phyloP scores from a whole-genome alignment of 148 eudicot genomes.

The Pouteria glomerata region DNA sequence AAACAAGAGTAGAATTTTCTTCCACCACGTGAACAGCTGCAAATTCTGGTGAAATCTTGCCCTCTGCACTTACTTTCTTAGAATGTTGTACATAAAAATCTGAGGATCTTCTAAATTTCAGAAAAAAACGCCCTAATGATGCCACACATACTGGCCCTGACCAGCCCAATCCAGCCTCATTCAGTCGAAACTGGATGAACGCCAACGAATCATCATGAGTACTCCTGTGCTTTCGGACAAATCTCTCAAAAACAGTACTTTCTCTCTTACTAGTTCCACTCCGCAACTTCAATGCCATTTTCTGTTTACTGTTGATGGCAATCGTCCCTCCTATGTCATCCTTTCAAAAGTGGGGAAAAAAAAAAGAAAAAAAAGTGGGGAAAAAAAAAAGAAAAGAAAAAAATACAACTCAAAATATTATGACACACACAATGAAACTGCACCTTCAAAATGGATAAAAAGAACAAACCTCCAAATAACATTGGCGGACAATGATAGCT shows the following conservation, averaged over 20 bases:
- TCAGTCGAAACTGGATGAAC: constrained; percentile 64
- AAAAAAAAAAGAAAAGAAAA: constrained; percentile 10
- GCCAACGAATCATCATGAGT: constrained; percentile 51
- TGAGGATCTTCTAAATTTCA: constrained; percentile 58
- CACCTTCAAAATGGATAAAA: constrained; percentile 11
- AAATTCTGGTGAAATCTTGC: constrained; percentile 39
- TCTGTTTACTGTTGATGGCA: constrained; percentile 63
- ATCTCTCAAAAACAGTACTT: constrained; percentile 47
- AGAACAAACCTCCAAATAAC: constrained; percentile 61
- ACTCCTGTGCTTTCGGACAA: constrained; percentile 71
- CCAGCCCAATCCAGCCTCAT: constrained; percentile 58
- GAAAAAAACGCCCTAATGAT: constrained; percentile 82
- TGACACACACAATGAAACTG: not conserved
- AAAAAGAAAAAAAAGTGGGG: constrained; percentile 8
- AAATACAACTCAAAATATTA: constrained; percentile 4
- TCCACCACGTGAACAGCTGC: constrained; percentile 82
- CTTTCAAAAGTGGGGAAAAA: constrained; percentile 45
- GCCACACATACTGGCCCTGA: constrained; percentile 98
- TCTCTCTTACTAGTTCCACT: constrained; percentile 40
- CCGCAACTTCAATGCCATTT: constrained; percentile 46
- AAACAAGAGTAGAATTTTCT: constrained; percentile 72
- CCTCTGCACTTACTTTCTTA: constrained; percentile 16
- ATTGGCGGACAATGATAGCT: constrained; percentile 60
- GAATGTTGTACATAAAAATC: constrained; percentile 33
- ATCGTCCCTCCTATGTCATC: constrained; percentile 56